Percentiles rank a stretch among this genome's conserved stretches.
phyloP scores from a whole-genome alignment of 257 asterid genomes.

The Solanum rostratum region DNA sequence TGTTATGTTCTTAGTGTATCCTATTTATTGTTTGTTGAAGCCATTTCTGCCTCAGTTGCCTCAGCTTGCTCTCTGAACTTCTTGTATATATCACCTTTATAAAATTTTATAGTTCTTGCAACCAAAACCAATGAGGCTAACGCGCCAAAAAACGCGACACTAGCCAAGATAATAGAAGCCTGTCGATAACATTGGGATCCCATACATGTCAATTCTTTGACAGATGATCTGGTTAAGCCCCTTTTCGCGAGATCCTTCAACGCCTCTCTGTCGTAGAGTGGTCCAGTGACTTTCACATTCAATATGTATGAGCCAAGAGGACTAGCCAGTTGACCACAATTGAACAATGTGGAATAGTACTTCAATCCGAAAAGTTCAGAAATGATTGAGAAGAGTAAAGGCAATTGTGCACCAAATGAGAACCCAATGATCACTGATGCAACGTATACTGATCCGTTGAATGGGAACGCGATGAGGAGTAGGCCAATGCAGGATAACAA shows the following conservation, averaged over 20 bases:
- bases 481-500: conserved; percentile 48
- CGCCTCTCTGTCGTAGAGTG: conserved; percentile 59
- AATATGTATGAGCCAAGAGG: conserved; percentile 63
- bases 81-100: conserved; percentile 57
- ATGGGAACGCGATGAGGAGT: conserved; percentile 57
- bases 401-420: conserved; percentile 70
- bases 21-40: neutral
- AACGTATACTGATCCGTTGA: conserved; percentile 45
- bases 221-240: conserved; percentile 44
- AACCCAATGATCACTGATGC: conserved; percentile 68
- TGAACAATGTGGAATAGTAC: conserved; percentile 57
- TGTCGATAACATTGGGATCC: conserved; percentile 40
- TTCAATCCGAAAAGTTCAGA: conserved; percentile 72
- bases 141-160: conserved; percentile 49
- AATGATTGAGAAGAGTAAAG: conserved; percentile 44
- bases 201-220: conserved; percentile 45
- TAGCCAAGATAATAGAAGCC: conserved; percentile 43
- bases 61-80: conserved; percentile 45
- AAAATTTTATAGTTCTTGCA: conserved; percentile 43
- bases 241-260: conserved; percentile 32
- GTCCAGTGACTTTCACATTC: conserved; percentile 56
- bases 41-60: conserved; percentile 14
- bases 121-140: conserved; percentile 47
- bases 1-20: neutral
- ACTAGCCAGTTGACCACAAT: conserved; percentile 71